These are phyloP conservation scores for Salix brachista DNA, from an alignment of 345 rosid species.

Conservation along the genomic window DNA sequence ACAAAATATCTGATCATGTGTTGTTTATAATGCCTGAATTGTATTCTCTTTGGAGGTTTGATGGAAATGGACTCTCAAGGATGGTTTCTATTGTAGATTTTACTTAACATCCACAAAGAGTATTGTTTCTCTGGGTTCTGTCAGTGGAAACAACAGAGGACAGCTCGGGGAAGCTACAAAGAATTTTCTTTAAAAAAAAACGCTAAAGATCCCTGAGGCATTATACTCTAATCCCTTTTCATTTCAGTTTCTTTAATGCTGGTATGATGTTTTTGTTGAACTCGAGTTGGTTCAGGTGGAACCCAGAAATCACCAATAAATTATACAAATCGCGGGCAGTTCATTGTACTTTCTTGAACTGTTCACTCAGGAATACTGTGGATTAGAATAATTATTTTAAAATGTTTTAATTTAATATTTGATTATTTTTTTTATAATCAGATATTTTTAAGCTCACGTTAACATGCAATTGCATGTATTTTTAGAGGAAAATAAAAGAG, in stretches of 20 bases:
- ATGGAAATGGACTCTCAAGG: constrained; percentile 10
- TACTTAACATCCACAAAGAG: background rate
- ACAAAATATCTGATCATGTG: constrained; percentile 1
- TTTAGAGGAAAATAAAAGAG: too few species aligned
- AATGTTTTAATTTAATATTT: too few species aligned
- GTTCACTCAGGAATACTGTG: too few species aligned
- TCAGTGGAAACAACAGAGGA: background rate
- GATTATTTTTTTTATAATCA: too few species aligned
- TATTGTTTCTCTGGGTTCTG: background rate
- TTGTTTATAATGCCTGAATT: constrained; percentile 22
- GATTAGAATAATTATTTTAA: too few species aligned
- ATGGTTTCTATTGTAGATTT: constrained; percentile 16
- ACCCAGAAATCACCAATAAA: background rate
- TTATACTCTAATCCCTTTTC: background rate
- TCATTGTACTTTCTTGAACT: too few species aligned
- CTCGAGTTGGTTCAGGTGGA: background rate
- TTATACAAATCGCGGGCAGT: too few species aligned
- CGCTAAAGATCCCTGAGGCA: background rate
- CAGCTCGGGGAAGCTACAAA: background rate
- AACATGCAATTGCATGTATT: too few species aligned
- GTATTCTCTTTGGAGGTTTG: constrained; percentile 4
- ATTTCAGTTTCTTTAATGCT: background rate
- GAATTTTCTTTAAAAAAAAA: background rate
- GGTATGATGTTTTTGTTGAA: background rate
- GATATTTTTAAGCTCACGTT: too few species aligned